phyloP scores from a whole-genome alignment of 306 rosid genomes.

The Fragaria ananassa region DNA sequence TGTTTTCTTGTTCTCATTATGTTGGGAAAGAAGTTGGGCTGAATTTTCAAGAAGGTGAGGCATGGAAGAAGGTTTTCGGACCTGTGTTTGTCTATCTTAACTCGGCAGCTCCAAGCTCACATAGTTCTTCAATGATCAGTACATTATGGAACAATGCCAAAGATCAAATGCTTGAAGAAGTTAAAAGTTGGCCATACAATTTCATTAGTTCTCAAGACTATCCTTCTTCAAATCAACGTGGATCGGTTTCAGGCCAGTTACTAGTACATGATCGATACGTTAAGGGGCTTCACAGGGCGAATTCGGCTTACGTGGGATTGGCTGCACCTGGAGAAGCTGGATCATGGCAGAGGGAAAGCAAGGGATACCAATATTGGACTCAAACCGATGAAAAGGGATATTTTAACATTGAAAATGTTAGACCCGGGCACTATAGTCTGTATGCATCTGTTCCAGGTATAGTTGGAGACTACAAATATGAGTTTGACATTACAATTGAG shows the following conservation, averaged over 20 bases:
- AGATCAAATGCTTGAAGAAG: conserved; percentile 46
- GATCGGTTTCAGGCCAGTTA: conserved; percentile 46
- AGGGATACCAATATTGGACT: conserved; percentile 94
- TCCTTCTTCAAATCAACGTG: conserved; percentile 46
- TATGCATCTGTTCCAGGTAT: conserved; percentile 77
- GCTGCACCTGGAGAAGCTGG: conserved; percentile 63
- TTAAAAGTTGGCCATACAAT: conserved; percentile 63
- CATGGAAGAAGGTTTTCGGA: conserved; percentile 73
- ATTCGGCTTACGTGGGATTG: conserved; percentile 59
- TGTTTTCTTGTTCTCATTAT: conserved; percentile 74
- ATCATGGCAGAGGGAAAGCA: conserved; percentile 78
- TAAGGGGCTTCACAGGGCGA: conserved; percentile 13
- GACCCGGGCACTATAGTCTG: conserved; percentile 58
- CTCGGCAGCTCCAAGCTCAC: conserved; percentile 10
- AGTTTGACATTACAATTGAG: conserved; percentile 32
- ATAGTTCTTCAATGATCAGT: not conserved
- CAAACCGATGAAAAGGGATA: conserved; percentile 41
- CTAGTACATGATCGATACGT: conserved; percentile 49
- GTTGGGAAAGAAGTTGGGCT: conserved; percentile 39
- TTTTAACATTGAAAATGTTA: conserved; percentile 46
- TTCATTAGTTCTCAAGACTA: conserved; percentile 56
- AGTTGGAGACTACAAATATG: conserved; percentile 63
- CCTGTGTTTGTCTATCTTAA: conserved; percentile 65
- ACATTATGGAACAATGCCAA: conserved; percentile 69
- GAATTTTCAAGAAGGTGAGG: conserved; percentile 50